Evolutionary conservation across 257 asterid species (phyloP).

Genomic region (Lycium barbarum): DNA sequence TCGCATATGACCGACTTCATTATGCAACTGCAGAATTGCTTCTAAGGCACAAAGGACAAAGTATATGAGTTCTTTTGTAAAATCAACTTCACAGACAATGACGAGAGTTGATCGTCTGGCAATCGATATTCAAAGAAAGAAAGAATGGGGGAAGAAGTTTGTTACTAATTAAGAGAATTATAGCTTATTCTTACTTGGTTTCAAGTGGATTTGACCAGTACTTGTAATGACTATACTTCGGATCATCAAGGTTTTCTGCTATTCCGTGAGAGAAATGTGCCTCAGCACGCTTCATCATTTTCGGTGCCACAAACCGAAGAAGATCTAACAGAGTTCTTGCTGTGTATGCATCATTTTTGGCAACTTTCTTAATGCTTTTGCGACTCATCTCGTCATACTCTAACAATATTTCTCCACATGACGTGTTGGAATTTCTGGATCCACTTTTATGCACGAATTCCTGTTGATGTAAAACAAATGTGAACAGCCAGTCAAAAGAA

Average conservation of each 20-base stretch:
- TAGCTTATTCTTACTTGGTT: constrained; percentile 24
- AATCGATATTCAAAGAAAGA: not conserved
- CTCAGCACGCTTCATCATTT: constrained; percentile 37
- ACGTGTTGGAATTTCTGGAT: constrained; percentile 16
- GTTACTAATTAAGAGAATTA: not conserved
- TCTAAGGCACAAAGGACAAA: not conserved
- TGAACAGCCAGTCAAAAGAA: not conserved
- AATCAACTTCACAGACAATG: not conserved
- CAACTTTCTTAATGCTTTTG: constrained; percentile 27
- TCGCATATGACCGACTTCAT: not conserved
- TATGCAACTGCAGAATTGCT: not conserved
- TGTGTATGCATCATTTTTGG: constrained; percentile 34
- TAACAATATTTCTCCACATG: constrained; percentile 30
- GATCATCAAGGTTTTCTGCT: constrained; percentile 37
- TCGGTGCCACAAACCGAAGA: constrained; percentile 37
- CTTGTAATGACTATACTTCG: constrained; percentile 32
- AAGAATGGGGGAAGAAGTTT: not conserved
- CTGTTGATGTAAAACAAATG: not conserved
- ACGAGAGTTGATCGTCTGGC: not conserved
- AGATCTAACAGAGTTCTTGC: constrained; percentile 28
- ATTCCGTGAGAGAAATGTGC: constrained; percentile 37
- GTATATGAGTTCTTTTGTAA: not conserved
- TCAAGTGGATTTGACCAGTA: constrained; percentile 40
- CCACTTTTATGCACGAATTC: not conserved
- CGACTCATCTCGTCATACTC: constrained; percentile 37